Evolutionary conservation across 2,329 filamentous ascomycete species (phyloP), one percentile per base, ranked within the genome.

Genomic region (Tolypocladium guangdongense): DNA sequence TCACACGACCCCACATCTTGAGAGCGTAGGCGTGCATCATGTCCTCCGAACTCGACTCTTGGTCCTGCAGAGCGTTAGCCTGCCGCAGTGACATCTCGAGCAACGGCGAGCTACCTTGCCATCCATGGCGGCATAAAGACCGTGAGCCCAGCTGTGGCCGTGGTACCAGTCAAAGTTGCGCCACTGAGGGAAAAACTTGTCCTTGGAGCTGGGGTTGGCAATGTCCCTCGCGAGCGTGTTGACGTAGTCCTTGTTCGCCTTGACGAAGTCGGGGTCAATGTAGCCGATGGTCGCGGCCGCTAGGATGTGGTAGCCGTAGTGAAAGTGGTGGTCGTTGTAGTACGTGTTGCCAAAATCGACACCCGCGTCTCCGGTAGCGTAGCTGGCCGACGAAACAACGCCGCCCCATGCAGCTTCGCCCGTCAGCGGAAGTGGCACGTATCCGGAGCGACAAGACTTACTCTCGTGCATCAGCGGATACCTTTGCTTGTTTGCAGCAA

Each of bases 121-220:
- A 66, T 92, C 87, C 53, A 73, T 74, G 38, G 80, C 77, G 57
- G 87, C 80, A 62, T 82, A 88, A 6, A 92, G 71, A 1, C 88
- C 88, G 53, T 89, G 90, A 2, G 92, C 92, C 90, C 92, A 96
- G 55, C 86, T 90, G 75, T 97, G 93, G 2, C 92, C 93, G 63
- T 95, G 84, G 68, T 85, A 97, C 89, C 90, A 96, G 70, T 97
- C 93, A 64, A 96, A 97, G 54, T 77, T 82, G 49, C 93, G 82
- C 56, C 80, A 91, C 60, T 89, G 84, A 0, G 92, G 91, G 68
- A 95, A 97, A 61, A 82, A 82, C 32, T 77, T 74, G 65, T 96
- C 91, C 20, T 78, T 66, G 3, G 75, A 64, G 60, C 81, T 84
- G 0, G 90, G 84, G 68, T 96, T 96, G 47, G 90, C 86, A 49